Percentiles rank a stretch among this genome's conserved stretches.
Conservation (phyloP, 73 alveolate genomes). For the Diophrys appendiculata region DNA sequence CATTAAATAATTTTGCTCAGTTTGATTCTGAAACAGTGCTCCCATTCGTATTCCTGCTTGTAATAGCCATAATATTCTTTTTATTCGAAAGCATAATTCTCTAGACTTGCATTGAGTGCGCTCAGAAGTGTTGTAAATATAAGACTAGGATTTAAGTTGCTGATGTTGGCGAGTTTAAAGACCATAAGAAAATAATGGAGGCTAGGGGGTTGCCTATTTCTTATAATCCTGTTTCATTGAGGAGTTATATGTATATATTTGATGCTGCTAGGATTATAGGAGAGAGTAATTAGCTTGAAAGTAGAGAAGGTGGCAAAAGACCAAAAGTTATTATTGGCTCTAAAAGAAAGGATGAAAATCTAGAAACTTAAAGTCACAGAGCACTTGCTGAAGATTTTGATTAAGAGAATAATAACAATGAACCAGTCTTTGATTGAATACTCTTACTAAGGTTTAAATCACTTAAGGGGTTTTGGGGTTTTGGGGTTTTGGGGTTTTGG, state of each 20-base stretch:
- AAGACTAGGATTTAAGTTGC: background rate
- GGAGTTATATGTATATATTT: background rate
- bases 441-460: too few species aligned
- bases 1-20: too few species aligned
- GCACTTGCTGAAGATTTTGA: too few species aligned
- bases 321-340: too few species aligned
- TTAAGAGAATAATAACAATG: too few species aligned
- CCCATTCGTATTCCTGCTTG: background rate
- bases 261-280: background rate
- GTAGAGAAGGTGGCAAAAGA: too few species aligned
- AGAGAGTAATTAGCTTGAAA: too few species aligned
- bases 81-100: background rate
- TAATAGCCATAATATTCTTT: background rate
- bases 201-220: background rate
- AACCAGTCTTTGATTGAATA: too few species aligned
- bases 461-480: too few species aligned
- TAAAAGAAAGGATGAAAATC: too few species aligned
- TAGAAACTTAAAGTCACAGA: too few species aligned
- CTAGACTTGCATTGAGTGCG: background rate
- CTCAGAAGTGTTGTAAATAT: background rate
- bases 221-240: background rate
- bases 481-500: too few species aligned
- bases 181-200: background rate
- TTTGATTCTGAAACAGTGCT: background rate
- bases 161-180: background rate